These are phyloP conservation scores for Pseudoneurospora amorphoporcata DNA, from an alignment of 495 filamentous ascomycete genomes.

Conservation along the genomic window DNA sequence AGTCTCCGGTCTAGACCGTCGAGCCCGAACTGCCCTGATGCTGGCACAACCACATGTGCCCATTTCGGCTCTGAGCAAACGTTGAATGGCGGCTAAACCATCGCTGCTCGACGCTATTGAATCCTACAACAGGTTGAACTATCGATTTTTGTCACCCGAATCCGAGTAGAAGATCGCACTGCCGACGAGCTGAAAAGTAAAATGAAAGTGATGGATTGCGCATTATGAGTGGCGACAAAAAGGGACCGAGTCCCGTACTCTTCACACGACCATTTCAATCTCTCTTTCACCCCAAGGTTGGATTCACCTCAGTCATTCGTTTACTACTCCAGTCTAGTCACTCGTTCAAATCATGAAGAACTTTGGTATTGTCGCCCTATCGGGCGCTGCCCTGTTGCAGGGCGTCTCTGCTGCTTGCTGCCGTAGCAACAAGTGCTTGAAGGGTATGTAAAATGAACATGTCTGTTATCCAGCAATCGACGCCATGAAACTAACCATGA, in stretches of 20 bases:
- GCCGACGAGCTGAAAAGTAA: background rate
- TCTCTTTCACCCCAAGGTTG: background rate
- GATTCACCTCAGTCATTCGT: slow-evolving; percentile 2
- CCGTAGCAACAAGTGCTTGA: slow-evolving; percentile 2
- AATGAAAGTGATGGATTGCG: background rate
- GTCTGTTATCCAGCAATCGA: too few species aligned
- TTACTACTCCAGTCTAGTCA: background rate
- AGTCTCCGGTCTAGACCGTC: background rate
- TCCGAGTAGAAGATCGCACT: background rate
- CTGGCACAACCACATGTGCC: background rate
- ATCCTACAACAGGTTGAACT: background rate
- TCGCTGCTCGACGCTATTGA: background rate
- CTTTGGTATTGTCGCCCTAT: background rate
- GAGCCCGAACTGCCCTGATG: background rate
- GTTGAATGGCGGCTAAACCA: background rate
- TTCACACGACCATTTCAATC: background rate
- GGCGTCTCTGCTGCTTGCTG: background rate
- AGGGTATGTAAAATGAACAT: background rate
- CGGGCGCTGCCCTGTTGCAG: slow-evolving; percentile 2
- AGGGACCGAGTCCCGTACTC: background rate
- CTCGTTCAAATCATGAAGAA: slow-evolving; percentile 7
- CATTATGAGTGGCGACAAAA: background rate
- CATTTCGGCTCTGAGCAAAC: background rate
- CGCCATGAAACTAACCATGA: too few species aligned
- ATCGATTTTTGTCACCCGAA: background rate